Evolutionary conservation across 2,329 filamentous ascomycete genomes (phyloP).

Genomic region (Uncinocarpus reesii): DNA sequence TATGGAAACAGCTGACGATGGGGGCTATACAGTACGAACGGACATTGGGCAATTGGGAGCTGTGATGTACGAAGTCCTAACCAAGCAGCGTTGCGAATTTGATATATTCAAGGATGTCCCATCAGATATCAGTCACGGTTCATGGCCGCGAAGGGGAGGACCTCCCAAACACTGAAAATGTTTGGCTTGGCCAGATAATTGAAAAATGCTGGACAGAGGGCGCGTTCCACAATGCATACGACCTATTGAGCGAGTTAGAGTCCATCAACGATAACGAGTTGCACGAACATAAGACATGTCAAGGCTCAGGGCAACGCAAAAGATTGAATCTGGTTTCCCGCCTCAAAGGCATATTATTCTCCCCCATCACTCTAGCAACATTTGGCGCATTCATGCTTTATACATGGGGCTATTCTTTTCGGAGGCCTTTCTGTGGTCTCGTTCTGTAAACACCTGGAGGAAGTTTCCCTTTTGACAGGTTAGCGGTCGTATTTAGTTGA

Average conservation of each 20-base stretch:
- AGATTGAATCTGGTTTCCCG: not conserved
- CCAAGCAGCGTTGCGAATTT: conserved; percentile 20
- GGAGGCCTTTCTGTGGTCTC: too few relatives aligned
- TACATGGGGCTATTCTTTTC: too few relatives aligned
- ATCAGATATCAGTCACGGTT: conserved; percentile 11
- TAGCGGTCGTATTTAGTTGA: too few relatives aligned
- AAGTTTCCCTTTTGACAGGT: too few relatives aligned
- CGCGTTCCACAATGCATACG: conserved; percentile 4
- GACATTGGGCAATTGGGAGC: conserved; percentile 26
- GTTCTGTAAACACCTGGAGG: too few relatives aligned
- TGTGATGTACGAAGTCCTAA: conserved; percentile 26
- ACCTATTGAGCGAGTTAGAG: not conserved
- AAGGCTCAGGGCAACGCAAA: not conserved
- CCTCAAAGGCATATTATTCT: not conserved
- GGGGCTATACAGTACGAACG: conserved; percentile 22
- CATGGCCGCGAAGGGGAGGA: conserved; percentile 20
- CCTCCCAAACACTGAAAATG: conserved; percentile 20
- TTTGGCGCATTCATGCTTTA: too few relatives aligned
- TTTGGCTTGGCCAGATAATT: conserved; percentile 24
- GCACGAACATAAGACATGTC: not conserved
- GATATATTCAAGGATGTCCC: conserved; percentile 20
- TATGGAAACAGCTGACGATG: conserved; percentile 23
- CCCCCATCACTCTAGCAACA: not conserved
- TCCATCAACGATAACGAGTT: not conserved
- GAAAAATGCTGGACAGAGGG: conserved; percentile 20